Evolutionary conservation across 108 stramenopile genomes (phyloP).

Genomic region (Skeletonema tropicum): DNA sequence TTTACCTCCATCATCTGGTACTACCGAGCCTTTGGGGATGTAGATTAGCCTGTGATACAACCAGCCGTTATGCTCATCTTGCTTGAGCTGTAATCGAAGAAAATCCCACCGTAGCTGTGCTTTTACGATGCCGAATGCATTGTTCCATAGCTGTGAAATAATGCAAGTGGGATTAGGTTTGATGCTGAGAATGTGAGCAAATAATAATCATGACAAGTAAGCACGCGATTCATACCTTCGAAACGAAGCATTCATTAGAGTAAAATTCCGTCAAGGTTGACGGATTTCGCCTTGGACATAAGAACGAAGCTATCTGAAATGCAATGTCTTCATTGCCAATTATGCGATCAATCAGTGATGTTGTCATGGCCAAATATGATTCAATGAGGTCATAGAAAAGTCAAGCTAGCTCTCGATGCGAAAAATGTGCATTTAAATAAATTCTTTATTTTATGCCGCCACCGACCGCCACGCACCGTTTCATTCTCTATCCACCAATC

Average conservation of each 20-base stretch:
- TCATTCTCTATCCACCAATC: neutral
- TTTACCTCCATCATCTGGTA: neutral
- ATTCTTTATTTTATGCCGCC: neutral
- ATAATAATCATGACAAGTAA: neutral
- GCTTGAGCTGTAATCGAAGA: neutral
- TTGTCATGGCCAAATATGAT: too few relatives aligned
- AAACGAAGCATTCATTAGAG: slow-evolving; percentile 1
- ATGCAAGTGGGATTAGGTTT: neutral
- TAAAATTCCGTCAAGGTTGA: neutral
- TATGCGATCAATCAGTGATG: neutral
- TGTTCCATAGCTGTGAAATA: slow-evolving; percentile 2
- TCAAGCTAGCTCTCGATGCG: neutral
- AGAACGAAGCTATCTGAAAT: neutral
- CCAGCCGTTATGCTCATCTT: slow-evolving; percentile 6
- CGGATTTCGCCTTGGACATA: slow-evolving; percentile 1
- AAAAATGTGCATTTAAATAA: neutral
- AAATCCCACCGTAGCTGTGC: slow-evolving; percentile 13
- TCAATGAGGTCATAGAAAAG: too few relatives aligned
- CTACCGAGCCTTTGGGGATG: neutral
- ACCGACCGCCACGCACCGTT: neutral
- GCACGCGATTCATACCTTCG: neutral
- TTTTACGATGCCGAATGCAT: neutral
- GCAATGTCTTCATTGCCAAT: slow-evolving; percentile 7
- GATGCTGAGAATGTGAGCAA: too few relatives aligned
- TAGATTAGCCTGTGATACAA: slow-evolving; percentile 4